phyloP scores from a whole-genome alignment of 2,329 filamentous ascomycete species.

The Xylariaceae sp. region DNA sequence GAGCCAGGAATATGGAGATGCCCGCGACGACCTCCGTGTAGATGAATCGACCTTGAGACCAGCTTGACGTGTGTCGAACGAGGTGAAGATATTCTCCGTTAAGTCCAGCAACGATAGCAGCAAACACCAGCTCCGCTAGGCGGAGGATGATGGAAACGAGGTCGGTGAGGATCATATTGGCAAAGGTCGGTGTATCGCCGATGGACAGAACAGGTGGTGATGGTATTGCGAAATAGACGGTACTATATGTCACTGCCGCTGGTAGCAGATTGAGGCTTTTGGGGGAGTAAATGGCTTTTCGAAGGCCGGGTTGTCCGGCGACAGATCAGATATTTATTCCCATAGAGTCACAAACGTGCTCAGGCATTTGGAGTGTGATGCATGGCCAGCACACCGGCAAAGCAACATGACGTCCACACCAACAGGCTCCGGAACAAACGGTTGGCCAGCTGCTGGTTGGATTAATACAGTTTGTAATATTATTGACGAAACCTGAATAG shows the following conservation, averaged over 20 bases:
- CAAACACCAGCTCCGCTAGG: constrained; percentile 62
- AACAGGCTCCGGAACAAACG: neutral
- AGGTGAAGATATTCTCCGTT: constrained; percentile 62
- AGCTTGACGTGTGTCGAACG: constrained; percentile 42
- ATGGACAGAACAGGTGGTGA: neutral
- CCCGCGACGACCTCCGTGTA: constrained; percentile 70
- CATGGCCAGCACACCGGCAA: constrained; percentile 10
- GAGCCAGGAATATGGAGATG: constrained; percentile 62
- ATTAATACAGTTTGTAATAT: neutral
- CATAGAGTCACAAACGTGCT: neutral
- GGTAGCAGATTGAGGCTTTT: neutral
- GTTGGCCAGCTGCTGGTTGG: neutral
- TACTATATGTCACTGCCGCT: neutral
- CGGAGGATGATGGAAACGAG: constrained; percentile 56
- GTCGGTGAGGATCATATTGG: constrained; percentile 50
- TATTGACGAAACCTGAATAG: neutral
- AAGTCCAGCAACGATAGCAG: constrained; percentile 67
- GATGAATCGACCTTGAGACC: constrained; percentile 63
- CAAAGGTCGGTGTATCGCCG: neutral
- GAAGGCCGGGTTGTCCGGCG: neutral
- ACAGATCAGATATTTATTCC: constrained; percentile 11
- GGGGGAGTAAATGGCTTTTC: neutral
- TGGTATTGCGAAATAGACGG: neutral
- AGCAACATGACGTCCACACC: constrained; percentile 12
- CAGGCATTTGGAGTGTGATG: constrained; percentile 5